phyloP scores from a whole-genome alignment of 1,284 basidiomycete genomes.

The Chiua sp. region DNA sequence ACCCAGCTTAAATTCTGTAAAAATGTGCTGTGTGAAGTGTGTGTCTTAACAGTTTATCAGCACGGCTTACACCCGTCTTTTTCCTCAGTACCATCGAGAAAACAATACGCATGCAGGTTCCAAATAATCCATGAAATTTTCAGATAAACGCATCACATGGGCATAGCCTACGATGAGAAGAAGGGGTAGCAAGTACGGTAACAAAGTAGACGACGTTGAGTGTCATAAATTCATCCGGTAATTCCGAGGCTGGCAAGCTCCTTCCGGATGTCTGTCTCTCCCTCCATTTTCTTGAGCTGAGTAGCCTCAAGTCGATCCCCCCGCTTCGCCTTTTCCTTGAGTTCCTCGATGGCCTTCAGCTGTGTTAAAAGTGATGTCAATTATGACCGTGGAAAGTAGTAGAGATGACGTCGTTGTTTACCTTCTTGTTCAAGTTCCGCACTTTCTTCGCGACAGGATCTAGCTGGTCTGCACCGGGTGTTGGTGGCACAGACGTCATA shows the following conservation, averaged over 20 bases:
- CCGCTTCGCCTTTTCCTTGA: slow-evolving; percentile 87
- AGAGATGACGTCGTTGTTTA: slow-evolving; percentile 38
- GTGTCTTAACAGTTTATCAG: too few species aligned
- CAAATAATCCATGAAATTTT: too few species aligned
- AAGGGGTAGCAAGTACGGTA: background rate
- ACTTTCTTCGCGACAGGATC: slow-evolving; percentile 91
- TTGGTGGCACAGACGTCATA: slow-evolving; percentile 51
- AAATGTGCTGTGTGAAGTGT: too few species aligned
- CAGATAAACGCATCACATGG: background rate
- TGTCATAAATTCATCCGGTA: slow-evolving; percentile 17
- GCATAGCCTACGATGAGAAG: background rate
- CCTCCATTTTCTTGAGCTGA: slow-evolving; percentile 95
- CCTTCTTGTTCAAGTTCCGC: slow-evolving; percentile 94
- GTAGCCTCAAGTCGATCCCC: slow-evolving; percentile 93
- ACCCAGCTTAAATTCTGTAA: too few species aligned
- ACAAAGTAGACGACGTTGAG: background rate
- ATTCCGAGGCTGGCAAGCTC: slow-evolving; percentile 60
- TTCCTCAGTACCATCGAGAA: too few species aligned
- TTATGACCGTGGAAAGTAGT: background rate
- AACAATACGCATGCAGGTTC: too few species aligned
- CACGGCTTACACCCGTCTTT: too few species aligned
- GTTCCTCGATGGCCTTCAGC: slow-evolving; percentile 95
- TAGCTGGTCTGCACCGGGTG: slow-evolving; percentile 66
- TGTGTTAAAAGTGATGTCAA: slow-evolving; percentile 38
- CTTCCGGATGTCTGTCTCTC: slow-evolving; percentile 81